phyloP scores from a whole-genome alignment of 768 basidiomycete genomes.

The Dacryopinax primogenitus region DNA sequence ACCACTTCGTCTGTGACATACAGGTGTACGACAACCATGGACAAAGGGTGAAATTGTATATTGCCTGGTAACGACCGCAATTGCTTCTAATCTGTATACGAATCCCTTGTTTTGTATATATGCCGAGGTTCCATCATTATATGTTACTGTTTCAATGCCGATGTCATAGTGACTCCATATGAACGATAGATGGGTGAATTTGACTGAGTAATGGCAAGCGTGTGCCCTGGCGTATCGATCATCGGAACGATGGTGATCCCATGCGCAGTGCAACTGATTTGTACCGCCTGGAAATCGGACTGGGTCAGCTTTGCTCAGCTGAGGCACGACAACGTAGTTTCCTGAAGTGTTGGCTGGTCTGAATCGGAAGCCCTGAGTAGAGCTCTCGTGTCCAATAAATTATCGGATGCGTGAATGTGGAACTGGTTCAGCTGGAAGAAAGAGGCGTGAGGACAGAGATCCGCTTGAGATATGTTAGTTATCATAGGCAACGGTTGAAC shows the following conservation, averaged over 20 bases:
- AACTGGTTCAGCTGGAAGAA: conserved; percentile 37
- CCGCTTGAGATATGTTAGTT: conserved; percentile 22
- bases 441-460: conserved; percentile 34
- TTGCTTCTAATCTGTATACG: too few species aligned
- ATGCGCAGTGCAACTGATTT: conserved; percentile 29
- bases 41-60: too few species aligned
- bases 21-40: too few species aligned
- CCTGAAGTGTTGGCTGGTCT: conserved; percentile 28
- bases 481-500: neutral
- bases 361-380: conserved; percentile 35
- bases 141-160: too few species aligned
- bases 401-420: conserved; percentile 35
- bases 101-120: too few species aligned
- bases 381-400: conserved; percentile 33
- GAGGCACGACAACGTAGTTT: conserved; percentile 28
- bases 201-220: conserved; percentile 37
- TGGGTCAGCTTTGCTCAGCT: conserved; percentile 33
- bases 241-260: conserved; percentile 34
- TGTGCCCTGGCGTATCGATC: conserved; percentile 36
- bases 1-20: too few species aligned
- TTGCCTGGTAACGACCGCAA: too few species aligned
- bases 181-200: too few species aligned
- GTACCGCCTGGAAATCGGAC: conserved; percentile 26
- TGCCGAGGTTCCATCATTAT: too few species aligned
- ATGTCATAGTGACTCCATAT: too few species aligned